Evolutionary conservation across 768 basidiomycete genomes (phyloP).

Genomic region (Sistotremastrum suecicum): DNA sequence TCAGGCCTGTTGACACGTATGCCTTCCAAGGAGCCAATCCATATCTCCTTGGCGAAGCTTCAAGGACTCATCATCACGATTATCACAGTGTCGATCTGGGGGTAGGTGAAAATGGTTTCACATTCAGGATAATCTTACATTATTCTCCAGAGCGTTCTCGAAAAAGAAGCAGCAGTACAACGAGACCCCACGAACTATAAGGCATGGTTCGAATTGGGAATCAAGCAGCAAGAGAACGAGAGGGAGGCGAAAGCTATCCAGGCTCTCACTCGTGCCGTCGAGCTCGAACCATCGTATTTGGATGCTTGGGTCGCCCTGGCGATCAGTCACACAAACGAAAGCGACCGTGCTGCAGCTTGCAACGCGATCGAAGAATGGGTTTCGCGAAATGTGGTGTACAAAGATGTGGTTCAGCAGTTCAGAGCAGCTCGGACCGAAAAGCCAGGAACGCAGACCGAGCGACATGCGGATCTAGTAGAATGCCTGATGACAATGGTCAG

Average conservation of each 20-base stretch:
- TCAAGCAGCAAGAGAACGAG: slow-evolving; percentile 97
- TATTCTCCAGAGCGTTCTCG: slow-evolving; percentile 57
- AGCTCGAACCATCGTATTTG: slow-evolving; percentile 63
- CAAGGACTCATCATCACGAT: slow-evolving; percentile 32
- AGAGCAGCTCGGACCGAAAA: slow-evolving; percentile 15
- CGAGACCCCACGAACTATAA: slow-evolving; percentile 50
- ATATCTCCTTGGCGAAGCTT: slow-evolving; percentile 50
- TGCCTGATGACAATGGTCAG: slow-evolving; percentile 74
- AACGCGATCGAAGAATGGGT: slow-evolving; percentile 81
- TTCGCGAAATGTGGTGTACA: slow-evolving; percentile 42
- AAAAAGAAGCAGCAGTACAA: slow-evolving; percentile 83
- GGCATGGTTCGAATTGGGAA: slow-evolving; percentile 86
- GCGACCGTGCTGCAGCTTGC: slow-evolving; percentile 57
- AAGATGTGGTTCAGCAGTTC: slow-evolving; percentile 27
- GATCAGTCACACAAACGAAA: slow-evolving; percentile 85
- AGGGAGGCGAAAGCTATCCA: slow-evolving; percentile 81
- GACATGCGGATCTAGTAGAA: slow-evolving; percentile 38
- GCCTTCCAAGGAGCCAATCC: slow-evolving; percentile 70
- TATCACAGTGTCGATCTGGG: slow-evolving; percentile 15
- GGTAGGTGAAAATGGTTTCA: background rate
- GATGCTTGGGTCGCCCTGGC: slow-evolving; percentile 85
- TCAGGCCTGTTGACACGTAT: slow-evolving; percentile 43
- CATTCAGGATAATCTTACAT: slow-evolving; percentile 7
- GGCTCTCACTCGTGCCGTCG: slow-evolving; percentile 67
- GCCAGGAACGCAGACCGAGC: slow-evolving; percentile 16